Base-by-base conservation (phyloP, 2,329 filamentous ascomycete genomes). In the Diaporthe batatas region DNA sequence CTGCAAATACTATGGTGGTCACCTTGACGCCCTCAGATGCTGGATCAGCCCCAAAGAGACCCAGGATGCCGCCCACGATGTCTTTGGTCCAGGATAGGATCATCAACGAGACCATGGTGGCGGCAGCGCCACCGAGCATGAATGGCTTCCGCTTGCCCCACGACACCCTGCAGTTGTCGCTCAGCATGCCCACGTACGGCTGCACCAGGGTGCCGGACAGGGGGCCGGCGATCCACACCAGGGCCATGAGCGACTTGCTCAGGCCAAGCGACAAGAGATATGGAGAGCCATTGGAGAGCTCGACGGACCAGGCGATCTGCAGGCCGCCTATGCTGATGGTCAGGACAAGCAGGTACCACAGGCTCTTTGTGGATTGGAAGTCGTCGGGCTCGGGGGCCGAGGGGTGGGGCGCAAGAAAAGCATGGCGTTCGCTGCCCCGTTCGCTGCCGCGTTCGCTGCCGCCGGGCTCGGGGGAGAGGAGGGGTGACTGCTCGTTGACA, bases 221-320 rank as follows among this genome's bases (percentile, higher is more conserved):
- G 23, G 94, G 94, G 0, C 93, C 93, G 16, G 93, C 93, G 75
- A 95, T 94, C 94, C 94, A 96, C 47, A 96, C 93, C 76, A 95
- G 86, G 23, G 94, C 93, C 86, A 96, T 92, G 55, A 95, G 83
- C 49, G 93, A 92, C 84, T 96, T 95, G 87, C 91, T 94, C 82
- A 96, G 87, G 14, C 94, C 94, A 39, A 96, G 88, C 0, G 93
- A 95, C 53, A 96, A 85, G 53, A 96, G 85, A 79, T 93, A 96
- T 7, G 94, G 93, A 69, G 96, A 98, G 77, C 95, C 95, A 84
- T 97, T 96, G 70, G 95, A 97, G 54, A 98, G 87, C 82, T 98
- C 96, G 54, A 98, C 95, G 1, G 95, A 95, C 96, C 96, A 98
- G 36, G 96, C 95, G 77, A 98, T 93, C 83, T 98, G 96, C 75